Evolutionary conservation across 192 early-diverging fungal genomes (phyloP), one percentile per base, ranked within the genome.

Genomic region (Thamnidium elegans): DNA sequence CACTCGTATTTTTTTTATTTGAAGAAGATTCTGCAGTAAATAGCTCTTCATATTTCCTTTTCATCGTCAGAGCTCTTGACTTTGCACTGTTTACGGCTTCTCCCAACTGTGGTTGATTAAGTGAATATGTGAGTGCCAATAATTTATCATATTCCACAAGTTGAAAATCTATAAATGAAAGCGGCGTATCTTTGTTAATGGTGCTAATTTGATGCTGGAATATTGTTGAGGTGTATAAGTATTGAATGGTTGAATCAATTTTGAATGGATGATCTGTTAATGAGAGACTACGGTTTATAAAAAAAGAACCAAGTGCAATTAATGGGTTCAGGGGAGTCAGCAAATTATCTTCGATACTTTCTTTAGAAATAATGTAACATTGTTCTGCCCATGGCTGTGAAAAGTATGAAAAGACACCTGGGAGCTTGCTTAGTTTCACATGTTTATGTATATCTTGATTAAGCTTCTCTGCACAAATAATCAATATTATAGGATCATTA

Each of bases 41-140:
- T 30, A 17, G 6, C 1, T 55, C 32, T 55, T 55, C 54, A 55
- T 55, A 55, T 36, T 19, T 36, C 15, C 26, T 55, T 55, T 55
- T 55, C 31, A 32, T 55, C 6, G 54, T 55, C 6, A 36, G 32
- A 36, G 53, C 32, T 55, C 53, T 55, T 55, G 31, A n/a, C 15
- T 55, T 55, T 11, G 53, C 32, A 55, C 32, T 14, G 7, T 55
- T 31, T 3, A 55, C 1, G 10, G 53, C 53, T 55, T 55, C 53
- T 36, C 4, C 1, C 31, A 55, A 55, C 13, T 1, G 5, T 55
- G 53, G 53, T 36, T 55, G 53, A 15, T 15, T 13, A 34, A 55
- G 32, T 36, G 53, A n/a, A 55, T 34, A 3, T 47, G 45, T 11
- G 13, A 47, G 45, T n/a, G 45, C 11, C 13, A 47, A n/a, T 47